phyloP scores from a whole-genome alignment of 1,139 yeast genomes.

The Cylindricascospora bacillispora region DNA sequence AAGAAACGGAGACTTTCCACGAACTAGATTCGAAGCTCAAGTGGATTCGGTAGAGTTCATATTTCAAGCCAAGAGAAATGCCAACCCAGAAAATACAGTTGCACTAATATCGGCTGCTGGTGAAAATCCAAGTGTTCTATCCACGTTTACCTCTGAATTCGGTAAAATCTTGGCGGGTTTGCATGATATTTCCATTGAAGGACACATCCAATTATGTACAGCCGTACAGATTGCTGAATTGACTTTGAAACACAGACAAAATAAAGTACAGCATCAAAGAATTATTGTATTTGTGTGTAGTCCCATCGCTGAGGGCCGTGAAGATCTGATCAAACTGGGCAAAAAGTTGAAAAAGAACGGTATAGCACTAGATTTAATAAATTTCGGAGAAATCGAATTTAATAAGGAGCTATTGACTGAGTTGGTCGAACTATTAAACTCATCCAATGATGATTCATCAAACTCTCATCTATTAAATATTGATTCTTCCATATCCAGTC shows the following conservation, averaged over 20 bases:
- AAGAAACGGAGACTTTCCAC: slow-evolving; percentile 88
- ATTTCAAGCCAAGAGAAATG: slow-evolving; percentile 72
- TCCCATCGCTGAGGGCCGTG: slow-evolving; percentile 55
- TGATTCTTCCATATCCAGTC: slow-evolving; percentile 62
- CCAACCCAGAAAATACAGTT: slow-evolving; percentile 90
- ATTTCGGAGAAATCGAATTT: slow-evolving; percentile 77
- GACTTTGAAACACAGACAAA: slow-evolving; percentile 92
- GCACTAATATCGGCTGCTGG: slow-evolving; percentile 88
- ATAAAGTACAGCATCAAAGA: slow-evolving; percentile 83
- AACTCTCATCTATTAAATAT: slow-evolving; percentile 79
- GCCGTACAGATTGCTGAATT: slow-evolving; percentile 96
- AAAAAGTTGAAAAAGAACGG: slow-evolving; percentile 89
- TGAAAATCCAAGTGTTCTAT: slow-evolving; percentile 68
- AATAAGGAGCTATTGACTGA: slow-evolving; percentile 74
- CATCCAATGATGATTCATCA: slow-evolving; percentile 49
- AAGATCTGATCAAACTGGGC: slow-evolving; percentile 64
- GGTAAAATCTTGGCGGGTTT: slow-evolving; percentile 83
- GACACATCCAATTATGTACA: slow-evolving; percentile 57
- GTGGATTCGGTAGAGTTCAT: slow-evolving; percentile 82
- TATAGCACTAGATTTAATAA: slow-evolving; percentile 79
- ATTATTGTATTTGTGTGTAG: slow-evolving; percentile 84
- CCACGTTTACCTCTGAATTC: slow-evolving; percentile 77
- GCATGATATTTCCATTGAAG: slow-evolving; percentile 68
- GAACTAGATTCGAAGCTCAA: slow-evolving; percentile 88
- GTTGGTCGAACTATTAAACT: slow-evolving; percentile 59